Conservation (phyloP, 768 basidiomycete genomes). For the Russula olivacea region DNA sequence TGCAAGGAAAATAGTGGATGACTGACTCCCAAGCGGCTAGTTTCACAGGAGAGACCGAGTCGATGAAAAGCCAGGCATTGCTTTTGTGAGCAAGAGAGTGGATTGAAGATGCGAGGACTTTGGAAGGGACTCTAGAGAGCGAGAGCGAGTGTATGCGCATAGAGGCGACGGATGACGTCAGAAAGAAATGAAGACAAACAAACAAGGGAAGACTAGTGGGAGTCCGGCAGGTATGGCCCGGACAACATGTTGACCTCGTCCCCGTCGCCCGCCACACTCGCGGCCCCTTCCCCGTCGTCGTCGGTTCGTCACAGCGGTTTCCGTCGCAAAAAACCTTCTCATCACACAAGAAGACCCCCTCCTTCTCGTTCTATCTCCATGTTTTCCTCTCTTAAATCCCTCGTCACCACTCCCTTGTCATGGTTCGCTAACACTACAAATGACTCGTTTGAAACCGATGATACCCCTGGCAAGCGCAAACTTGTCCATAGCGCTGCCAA, state of each 20-base stretch:
- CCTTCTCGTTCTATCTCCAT: constrained; percentile 31
- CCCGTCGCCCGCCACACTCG: constrained; percentile 28
- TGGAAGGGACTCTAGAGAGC: background rate
- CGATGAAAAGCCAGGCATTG: constrained; percentile 63
- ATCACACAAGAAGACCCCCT: constrained; percentile 21
- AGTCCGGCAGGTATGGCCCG: constrained; percentile 40
- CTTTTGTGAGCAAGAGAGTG: constrained; percentile 25
- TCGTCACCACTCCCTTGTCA: constrained; percentile 32
- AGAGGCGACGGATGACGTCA: background rate
- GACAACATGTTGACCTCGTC: constrained; percentile 24
- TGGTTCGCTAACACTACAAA: constrained; percentile 30
- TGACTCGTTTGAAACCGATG: constrained; percentile 28
- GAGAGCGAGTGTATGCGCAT: constrained; percentile 15
- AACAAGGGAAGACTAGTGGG: background rate
- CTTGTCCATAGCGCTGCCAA: constrained; percentile 17
- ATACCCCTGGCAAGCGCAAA: constrained; percentile 33
- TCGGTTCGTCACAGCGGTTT: constrained; percentile 15
- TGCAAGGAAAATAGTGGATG: background rate
- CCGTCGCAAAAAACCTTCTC: constrained; percentile 24
- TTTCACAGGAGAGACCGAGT: constrained; percentile 72
- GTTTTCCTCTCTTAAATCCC: constrained; percentile 33
- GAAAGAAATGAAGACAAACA: background rate
- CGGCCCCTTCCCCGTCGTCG: constrained; percentile 28
- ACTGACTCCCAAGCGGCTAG: constrained; percentile 70
- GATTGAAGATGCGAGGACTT: background rate